Evolutionary conservation across 495 filamentous ascomycete species (phyloP).

Genomic region (Podospora pseudoanserina): DNA sequence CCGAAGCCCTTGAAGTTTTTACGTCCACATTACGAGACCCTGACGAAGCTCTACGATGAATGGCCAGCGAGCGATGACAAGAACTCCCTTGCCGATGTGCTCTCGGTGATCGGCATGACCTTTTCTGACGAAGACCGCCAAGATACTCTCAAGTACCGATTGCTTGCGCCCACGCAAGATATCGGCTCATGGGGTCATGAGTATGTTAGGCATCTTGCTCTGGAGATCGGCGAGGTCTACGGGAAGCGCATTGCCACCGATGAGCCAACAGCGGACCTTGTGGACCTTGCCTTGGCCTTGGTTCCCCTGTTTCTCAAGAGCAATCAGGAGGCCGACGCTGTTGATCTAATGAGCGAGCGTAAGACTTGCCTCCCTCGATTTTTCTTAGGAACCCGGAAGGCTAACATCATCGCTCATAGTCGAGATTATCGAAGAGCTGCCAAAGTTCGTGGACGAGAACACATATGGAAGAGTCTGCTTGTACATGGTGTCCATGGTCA

Average conservation of each 20-base stretch:
- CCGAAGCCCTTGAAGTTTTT: constrained; percentile 98
- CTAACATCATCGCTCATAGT: constrained; percentile 31
- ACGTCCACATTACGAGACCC: constrained; percentile 85
- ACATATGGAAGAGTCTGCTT: constrained; percentile 90
- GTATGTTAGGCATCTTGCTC: constrained; percentile 91
- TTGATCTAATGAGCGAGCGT: constrained; percentile 87
- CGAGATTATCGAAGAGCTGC: constrained; percentile 93
- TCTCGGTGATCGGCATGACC: constrained; percentile 98
- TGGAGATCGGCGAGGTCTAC: constrained; percentile 95
- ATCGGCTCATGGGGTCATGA: constrained; percentile 98
- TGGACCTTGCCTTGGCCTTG: constrained; percentile 74
- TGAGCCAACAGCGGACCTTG: constrained; percentile 65
- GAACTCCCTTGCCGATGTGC: constrained; percentile 85
- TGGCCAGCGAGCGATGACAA: constrained; percentile 84
- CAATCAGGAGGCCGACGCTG: constrained; percentile 96
- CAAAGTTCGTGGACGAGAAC: constrained; percentile 84
- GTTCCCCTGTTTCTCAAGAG: constrained; percentile 95
- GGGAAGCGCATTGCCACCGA: constrained; percentile 62
- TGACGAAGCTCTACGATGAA: constrained; percentile 80
- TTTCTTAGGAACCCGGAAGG: no score
- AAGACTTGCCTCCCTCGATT: no score
- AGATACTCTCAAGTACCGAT: constrained; percentile 91
- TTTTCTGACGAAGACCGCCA: constrained; percentile 94
- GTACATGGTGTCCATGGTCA: constrained; percentile 99
- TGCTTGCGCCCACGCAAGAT: constrained; percentile 84